Evolutionary conservation across 352 stramenopile species (phyloP).

Genomic region (Pythium plurisporium): DNA sequence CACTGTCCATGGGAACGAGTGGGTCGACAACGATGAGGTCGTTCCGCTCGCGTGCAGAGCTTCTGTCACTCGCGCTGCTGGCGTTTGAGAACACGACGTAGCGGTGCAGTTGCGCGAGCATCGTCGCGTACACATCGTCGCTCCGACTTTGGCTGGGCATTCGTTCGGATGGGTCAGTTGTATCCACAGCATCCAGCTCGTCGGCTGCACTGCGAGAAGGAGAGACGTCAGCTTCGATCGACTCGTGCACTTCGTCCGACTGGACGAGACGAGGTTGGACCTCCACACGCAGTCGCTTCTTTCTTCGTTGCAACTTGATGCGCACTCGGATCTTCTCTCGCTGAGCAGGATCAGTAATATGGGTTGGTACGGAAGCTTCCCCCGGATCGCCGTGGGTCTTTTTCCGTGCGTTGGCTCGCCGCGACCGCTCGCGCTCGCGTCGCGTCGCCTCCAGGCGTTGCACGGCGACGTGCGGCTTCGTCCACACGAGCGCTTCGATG

Average conservation of each 20-base stretch:
- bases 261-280: background rate
- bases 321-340: background rate
- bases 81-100: slow-evolving; percentile 9
- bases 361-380: background rate
- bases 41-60: background rate
- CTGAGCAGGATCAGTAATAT: background rate
- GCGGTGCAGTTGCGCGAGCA: slow-evolving; percentile 2
- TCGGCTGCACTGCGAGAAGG: too few species aligned
- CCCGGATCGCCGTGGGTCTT: background rate
- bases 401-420: background rate
- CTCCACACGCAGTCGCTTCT: too few species aligned
- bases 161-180: background rate
- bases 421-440: background rate
- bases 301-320: background rate
- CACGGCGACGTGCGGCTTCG: slow-evolving; percentile 31
- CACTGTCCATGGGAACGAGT: background rate
- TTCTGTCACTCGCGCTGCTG: background rate
- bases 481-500: slow-evolving; percentile 32
- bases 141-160: background rate
- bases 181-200: background rate
- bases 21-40: slow-evolving; percentile 8
- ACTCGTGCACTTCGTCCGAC: background rate
- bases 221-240: too few species aligned
- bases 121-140: background rate
- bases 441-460: slow-evolving; percentile 27